A percentile compares a stretch with the other conserved stretches of the same genome.
These are phyloP conservation scores for Pseudozyma flocculosa DNA, from an alignment of 1,284 basidiomycete genomes.

Conservation along the genomic window DNA sequence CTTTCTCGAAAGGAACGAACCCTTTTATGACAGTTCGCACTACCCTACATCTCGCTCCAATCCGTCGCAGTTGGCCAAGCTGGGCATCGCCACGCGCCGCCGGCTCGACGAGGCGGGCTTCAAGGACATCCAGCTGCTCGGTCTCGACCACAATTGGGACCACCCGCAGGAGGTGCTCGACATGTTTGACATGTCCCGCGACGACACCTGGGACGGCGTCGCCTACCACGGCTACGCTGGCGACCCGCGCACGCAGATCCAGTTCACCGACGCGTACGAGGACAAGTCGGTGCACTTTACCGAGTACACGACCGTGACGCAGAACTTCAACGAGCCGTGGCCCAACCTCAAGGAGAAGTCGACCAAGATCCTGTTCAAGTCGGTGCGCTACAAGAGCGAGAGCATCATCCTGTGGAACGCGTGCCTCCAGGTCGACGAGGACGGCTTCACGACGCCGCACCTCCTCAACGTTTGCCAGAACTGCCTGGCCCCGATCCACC, in stretches of 20 bases:
- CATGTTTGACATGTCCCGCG: slow-evolving; percentile 6
- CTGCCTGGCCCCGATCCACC: not conserved
- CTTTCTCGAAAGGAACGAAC: too few species aligned
- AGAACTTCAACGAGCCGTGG: not conserved
- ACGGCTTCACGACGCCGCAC: not conserved
- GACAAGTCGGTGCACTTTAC: not conserved
- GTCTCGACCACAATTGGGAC: slow-evolving; percentile 43
- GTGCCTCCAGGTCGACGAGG: not conserved
- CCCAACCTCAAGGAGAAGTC: not conserved
- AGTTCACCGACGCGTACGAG: slow-evolving; percentile 31
- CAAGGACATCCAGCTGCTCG: slow-evolving; percentile 12
- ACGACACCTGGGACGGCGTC: slow-evolving; percentile 17
- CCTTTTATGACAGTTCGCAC: too few species aligned
- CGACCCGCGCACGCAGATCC: slow-evolving; percentile 14
- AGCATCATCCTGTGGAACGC: not conserved
- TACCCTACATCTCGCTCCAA: slow-evolving; percentile 36
- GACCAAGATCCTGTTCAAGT: not conserved
- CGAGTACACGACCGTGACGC: not conserved
- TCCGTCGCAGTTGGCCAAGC: slow-evolving; percentile 9
- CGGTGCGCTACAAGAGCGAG: not conserved
- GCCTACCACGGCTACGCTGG: slow-evolving; percentile 49
- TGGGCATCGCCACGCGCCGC: slow-evolving; percentile 14
- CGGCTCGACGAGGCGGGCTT: slow-evolving; percentile 23
- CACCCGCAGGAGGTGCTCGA: slow-evolving; percentile 20
- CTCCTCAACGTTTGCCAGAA: not conserved